Evolutionary conservation across 2,329 filamentous ascomycete species (phyloP), one percentile per base, ranked within the genome.

Genomic region (Apiospora kogelbergensis): DNA sequence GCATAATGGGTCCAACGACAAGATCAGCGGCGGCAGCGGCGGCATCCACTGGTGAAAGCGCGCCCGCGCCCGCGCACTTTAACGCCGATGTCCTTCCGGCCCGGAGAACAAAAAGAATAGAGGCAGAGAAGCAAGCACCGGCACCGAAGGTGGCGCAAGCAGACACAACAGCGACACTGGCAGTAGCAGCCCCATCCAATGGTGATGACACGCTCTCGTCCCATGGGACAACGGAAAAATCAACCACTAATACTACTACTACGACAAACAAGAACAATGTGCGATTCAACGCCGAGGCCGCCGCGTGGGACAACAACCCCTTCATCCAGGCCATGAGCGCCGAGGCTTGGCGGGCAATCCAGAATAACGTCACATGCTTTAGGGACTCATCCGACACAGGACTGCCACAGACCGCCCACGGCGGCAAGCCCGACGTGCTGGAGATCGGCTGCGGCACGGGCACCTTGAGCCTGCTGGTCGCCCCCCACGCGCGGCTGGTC

Each of bases 391-490:
- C 73, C 41, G 63, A 42, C 41, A 17, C 20, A 30, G 40, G 40
- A 42, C 40, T 11, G 13, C 40, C 6, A n/a, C n/a, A 20, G 6
- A 11, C 13, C 11, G 3, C 24, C 26, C 17, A 13, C 20, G n/a
- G n/a, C 26, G 15, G 24, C 53, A 70, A 70, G 73, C 77, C 75
- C 17, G 80, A 86, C 68, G 81, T 88, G 9, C 83, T 89, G 2
- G 87, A 89, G 76, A 82, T 89, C 22, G 86, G 86, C 67, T 87
- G 85, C 71, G 86, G 86, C 65, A 89, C 86, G 4, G 86, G 86
- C 10, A 81, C 88, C 0, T 81, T 89, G 30, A 85, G 84, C 11
- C 79, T 86, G 63, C 79, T 77, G 10, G 77, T 88, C 2, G 82
- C 86, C 0, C 85, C 86, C 0, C 76, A 83, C 41, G 82, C 84